Evolutionary conservation across 768 basidiomycete genomes (phyloP), one percentile per base, ranked within the genome.

Genomic region (Serendipita sp.): DNA sequence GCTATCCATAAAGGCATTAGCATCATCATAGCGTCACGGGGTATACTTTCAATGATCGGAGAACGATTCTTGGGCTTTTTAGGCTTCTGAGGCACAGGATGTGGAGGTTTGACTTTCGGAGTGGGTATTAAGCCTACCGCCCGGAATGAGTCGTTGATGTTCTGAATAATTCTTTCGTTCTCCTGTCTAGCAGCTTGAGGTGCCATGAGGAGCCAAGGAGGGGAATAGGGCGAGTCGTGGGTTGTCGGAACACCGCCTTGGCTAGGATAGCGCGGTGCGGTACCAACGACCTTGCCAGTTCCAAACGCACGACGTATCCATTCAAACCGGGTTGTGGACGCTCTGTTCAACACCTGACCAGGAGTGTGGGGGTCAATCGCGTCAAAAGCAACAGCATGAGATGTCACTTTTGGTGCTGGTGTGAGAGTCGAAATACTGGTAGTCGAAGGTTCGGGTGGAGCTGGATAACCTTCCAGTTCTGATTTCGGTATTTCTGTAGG

Each of bases 1-100:
- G 84, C 81, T 7, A 85, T 83, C 88, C 89, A 91, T n/a, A 91
- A 77, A 15, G 89, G 89, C 16, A 91, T 77, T 30, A 90, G 79
- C 89, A 91, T 91, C 72, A 85, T 89, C 63, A 90, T 76, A 28
- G 82, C 81, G 13, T 90, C 87, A 3, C 80, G 73, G 0, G 85
- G 85, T 44, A 91, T 78, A 38, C 81, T 76, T 38, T 80, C 78
- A 65, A 89, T 81, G 67, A 86, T 67, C 52, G 69, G 67, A 30
- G 67, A 65, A 52, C 63, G 68, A 15, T 44, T 63, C 44, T 63
- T 65, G 13, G 56, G 36, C 35, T 38, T 60, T 10, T 38, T 23
- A 8, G 56, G 16, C 56, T 60, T 60, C 35, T 4, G 56, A 4
- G 56, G n/a, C 4, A 10, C 16, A 3, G 28, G 34, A 34, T 35